Percentiles rank a stretch among this genome's conserved stretches.
phyloP scores from a whole-genome alignment of 176 grass and related monocot genomes.

The Cymbopogon citratus region DNA sequence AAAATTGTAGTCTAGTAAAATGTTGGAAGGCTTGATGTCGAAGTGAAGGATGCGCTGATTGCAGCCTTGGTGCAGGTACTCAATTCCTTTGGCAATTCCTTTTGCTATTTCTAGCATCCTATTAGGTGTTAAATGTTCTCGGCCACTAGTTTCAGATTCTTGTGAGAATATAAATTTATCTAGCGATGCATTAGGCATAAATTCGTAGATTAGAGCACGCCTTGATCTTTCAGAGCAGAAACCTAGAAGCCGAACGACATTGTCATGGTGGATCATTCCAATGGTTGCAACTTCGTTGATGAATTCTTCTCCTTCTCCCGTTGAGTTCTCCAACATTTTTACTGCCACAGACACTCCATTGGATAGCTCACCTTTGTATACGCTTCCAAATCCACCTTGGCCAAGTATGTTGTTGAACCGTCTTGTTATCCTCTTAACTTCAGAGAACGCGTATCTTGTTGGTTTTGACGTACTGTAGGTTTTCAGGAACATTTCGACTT shows the following conservation, averaged over 20 bases:
- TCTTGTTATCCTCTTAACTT: slow-evolving; percentile 57
- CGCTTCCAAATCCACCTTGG: slow-evolving; percentile 55
- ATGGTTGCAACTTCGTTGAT: slow-evolving; percentile 82
- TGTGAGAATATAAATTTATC: slow-evolving; percentile 35
- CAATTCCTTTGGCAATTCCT: slow-evolving; percentile 51
- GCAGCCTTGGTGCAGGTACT: slow-evolving; percentile 63
- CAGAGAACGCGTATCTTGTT: slow-evolving; percentile 55
- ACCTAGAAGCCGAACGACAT: slow-evolving; percentile 49
- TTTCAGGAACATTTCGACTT: slow-evolving; percentile 63
- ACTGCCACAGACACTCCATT: slow-evolving; percentile 63
- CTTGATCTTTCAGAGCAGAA: slow-evolving; percentile 50
- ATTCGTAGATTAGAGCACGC: slow-evolving; percentile 47
- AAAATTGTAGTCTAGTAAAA: slow-evolving; percentile 44
- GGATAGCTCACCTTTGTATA: slow-evolving; percentile 44
- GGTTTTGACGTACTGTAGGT: slow-evolving; percentile 50
- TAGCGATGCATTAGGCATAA: slow-evolving; percentile 54
- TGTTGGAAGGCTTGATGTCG: slow-evolving; percentile 65
- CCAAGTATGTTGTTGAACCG: slow-evolving; percentile 41
- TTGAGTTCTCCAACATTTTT: slow-evolving; percentile 54
- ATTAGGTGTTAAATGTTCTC: background rate
- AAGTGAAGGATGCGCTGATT: slow-evolving; percentile 65
- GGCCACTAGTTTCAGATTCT: background rate
- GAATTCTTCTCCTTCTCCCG: slow-evolving; percentile 51
- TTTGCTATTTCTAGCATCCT: slow-evolving; percentile 37
- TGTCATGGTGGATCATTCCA: slow-evolving; percentile 58